Evolutionary conservation across 2,329 filamentous ascomycete species (phyloP).

Genomic region (Aureobasidium zeae): DNA sequence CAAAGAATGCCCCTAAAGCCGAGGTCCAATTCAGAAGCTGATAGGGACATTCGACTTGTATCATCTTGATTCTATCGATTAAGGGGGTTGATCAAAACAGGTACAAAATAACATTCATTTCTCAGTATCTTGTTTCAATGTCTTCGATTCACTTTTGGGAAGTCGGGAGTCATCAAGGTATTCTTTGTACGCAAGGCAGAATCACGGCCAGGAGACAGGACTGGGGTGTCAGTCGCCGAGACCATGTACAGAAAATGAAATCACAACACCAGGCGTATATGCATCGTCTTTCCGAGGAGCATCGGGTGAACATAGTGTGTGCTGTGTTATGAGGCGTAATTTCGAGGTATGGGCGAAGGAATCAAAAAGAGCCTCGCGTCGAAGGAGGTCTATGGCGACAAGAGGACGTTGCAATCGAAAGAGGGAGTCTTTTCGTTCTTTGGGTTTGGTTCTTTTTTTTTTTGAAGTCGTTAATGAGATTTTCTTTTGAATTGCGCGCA

Average conservation of each 20-base stretch:
- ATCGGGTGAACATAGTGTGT: slow-evolving; percentile 1
- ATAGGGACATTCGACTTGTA: no score
- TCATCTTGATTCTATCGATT: no score
- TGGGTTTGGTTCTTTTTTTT: no score
- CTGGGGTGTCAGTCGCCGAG: not conserved
- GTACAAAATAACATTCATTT: no score
- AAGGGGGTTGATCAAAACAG: no score
- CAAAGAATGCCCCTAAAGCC: slow-evolving; percentile 17
- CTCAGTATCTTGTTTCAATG: no score
- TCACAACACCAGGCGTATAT: slow-evolving; percentile 12
- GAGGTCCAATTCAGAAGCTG: slow-evolving; percentile 26
- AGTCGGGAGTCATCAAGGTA: no score
- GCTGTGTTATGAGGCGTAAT: slow-evolving; percentile 9
- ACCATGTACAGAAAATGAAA: slow-evolving; percentile 8
- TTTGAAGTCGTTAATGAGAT: slow-evolving; percentile 16
- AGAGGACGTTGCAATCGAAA: slow-evolving; percentile 7
- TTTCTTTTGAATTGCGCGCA: slow-evolving; percentile 15
- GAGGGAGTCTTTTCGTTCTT: slow-evolving; percentile 13
- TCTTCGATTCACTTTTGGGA: no score
- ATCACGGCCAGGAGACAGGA: no score
- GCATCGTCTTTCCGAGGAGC: slow-evolving; percentile 2
- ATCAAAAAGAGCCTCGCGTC: slow-evolving; percentile 7
- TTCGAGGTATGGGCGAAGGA: slow-evolving; percentile 12
- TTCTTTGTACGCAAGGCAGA: no score
- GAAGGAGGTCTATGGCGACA: slow-evolving; percentile 2